phyloP scores from a whole-genome alignment of 1,284 basidiomycete genomes.

The Blastosporella zonata region DNA sequence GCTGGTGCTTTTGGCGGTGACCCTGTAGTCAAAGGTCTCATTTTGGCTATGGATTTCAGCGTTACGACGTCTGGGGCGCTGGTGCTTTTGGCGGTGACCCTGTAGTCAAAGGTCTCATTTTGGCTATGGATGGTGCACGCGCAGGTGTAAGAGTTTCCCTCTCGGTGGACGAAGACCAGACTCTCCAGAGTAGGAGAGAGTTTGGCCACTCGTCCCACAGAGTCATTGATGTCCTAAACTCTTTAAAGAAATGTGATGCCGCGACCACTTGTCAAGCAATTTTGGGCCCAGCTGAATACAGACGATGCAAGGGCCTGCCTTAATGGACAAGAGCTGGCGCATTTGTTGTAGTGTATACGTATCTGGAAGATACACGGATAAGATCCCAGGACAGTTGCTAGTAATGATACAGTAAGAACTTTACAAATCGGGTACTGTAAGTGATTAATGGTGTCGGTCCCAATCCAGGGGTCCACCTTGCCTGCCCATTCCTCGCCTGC shows the following conservation, averaged over 20 bases:
- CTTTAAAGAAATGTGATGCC: slow-evolving; percentile 2
- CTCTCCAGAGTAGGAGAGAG: background rate
- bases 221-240: slow-evolving; percentile 3
- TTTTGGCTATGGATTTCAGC: slow-evolving; percentile 24
- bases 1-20: slow-evolving; percentile 30
- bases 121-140: slow-evolving; percentile 25
- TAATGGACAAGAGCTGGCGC: slow-evolving; percentile 2
- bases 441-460: slow-evolving; percentile 42
- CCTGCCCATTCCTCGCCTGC: slow-evolving; percentile 47
- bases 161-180: slow-evolving; percentile 20
- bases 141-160: slow-evolving; percentile 22
- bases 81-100: slow-evolving; percentile 30
- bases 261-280: slow-evolving; percentile 7
- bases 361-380: background rate
- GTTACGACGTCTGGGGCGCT: slow-evolving; percentile 30
- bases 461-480: slow-evolving; percentile 48
- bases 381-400: background rate
- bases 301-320: background rate
- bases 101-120: slow-evolving; percentile 25
- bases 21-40: slow-evolving; percentile 26
- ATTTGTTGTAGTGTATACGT: slow-evolving; percentile 1
- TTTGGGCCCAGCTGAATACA: slow-evolving; percentile 4
- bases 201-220: background rate
- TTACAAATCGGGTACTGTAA: background rate
- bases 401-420: slow-evolving; percentile 13